Percentiles rank a stretch among this genome's conserved stretches.
Conservation (phyloP, 805 yeast species). For the Naumovozyma castellii region DNA sequence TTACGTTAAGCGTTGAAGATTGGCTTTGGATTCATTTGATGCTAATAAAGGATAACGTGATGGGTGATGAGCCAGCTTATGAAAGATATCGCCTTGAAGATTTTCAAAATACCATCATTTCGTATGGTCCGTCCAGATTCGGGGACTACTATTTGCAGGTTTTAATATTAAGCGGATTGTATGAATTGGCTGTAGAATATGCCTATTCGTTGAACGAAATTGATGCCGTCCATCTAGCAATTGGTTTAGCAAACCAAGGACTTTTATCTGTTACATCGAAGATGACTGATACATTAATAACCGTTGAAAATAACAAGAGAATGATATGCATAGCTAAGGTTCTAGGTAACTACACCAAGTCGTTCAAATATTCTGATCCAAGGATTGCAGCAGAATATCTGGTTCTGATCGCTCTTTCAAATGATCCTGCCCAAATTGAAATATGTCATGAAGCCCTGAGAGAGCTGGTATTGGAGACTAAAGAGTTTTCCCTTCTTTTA, state of each 20-base stretch:
- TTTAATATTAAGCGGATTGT: slow-evolving; percentile 65
- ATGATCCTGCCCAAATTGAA: slow-evolving; percentile 37
- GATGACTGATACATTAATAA: slow-evolving; percentile 1
- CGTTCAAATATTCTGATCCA: slow-evolving; percentile 79
- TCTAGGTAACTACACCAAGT: slow-evolving; percentile 70
- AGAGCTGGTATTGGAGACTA: slow-evolving; percentile 75
- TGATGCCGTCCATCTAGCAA: slow-evolving; percentile 84
- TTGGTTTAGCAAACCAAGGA: slow-evolving; percentile 68
- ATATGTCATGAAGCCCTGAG: slow-evolving; percentile 70
- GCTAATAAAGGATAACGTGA: slow-evolving; percentile 52
- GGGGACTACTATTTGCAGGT: slow-evolving; percentile 65
- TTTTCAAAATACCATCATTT: slow-evolving; percentile 60
- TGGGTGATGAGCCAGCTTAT: slow-evolving; percentile 43
- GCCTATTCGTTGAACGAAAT: slow-evolving; percentile 50
- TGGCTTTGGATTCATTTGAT: slow-evolving; percentile 93
- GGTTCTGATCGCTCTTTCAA: slow-evolving; percentile 53
- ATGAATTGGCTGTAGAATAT: slow-evolving; percentile 68
- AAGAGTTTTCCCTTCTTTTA: slow-evolving; percentile 70
- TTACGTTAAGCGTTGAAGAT: slow-evolving; percentile 77
- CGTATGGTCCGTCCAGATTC: slow-evolving; percentile 67
- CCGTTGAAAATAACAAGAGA: slow-evolving; percentile 29
- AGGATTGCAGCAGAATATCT: slow-evolving; percentile 87
- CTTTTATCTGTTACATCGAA: slow-evolving; percentile 33
- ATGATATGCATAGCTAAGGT: slow-evolving; percentile 46
- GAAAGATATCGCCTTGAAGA: slow-evolving; percentile 68